Percentiles rank a stretch among this genome's conserved stretches.
phyloP scores from a whole-genome alignment of 805 yeast genomes.

The Pichia rugopelliculosa region DNA sequence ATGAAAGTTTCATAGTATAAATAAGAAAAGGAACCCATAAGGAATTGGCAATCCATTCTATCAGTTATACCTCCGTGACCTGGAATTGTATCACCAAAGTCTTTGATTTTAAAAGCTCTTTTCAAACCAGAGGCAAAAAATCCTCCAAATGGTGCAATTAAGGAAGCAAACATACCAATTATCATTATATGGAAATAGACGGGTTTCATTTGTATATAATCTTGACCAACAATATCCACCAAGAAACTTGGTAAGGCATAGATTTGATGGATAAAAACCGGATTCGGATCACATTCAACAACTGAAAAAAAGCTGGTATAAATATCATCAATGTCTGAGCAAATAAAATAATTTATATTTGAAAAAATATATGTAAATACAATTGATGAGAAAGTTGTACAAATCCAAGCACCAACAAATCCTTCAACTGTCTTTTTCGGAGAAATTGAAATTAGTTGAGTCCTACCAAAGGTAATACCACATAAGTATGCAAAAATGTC shows the following conservation, averaged over 20 bases:
- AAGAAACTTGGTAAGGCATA: constrained; percentile 68
- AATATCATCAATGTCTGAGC: constrained; percentile 56
- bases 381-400: constrained; percentile 72
- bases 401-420: constrained; percentile 94
- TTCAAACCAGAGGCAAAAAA: constrained; percentile 97
- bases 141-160: constrained; percentile 98
- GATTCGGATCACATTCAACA: constrained; percentile 76
- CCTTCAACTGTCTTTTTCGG: constrained; percentile 98
- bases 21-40: constrained; percentile 94
- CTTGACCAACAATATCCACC: constrained; percentile 35
- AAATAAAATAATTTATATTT: constrained; percentile 67
- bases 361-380: constrained; percentile 57
- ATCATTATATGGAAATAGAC: constrained; percentile 83
- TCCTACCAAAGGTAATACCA: constrained; percentile 92
- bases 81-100: constrained; percentile 96
- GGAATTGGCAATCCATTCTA: constrained; percentile 94
- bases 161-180: constrained; percentile 89
- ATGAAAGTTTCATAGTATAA: constrained; percentile 90
- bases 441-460: constrained; percentile 86
- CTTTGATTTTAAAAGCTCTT: constrained; percentile 93
- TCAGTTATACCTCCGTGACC: constrained; percentile 99
- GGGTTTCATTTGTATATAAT: constrained; percentile 64
- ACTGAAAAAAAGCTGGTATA: constrained; percentile 44
- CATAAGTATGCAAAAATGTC: constrained; percentile 96
- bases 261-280: constrained; percentile 78